Conservation (phyloP, 208 protist species). For the Naegleria gruberi region DNA sequence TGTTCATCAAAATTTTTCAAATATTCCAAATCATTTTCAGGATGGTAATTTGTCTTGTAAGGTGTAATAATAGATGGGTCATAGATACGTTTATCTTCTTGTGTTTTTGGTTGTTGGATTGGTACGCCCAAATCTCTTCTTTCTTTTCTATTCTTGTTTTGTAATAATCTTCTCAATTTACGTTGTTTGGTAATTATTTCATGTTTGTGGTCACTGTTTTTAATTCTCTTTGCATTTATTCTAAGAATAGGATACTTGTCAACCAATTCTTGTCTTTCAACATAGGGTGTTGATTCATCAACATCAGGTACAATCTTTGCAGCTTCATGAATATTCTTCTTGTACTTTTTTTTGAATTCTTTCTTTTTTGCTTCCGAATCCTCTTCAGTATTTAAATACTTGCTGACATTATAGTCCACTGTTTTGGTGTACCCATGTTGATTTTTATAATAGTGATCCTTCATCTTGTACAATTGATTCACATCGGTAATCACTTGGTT, state of each 20-base stretch:
- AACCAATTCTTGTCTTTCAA: background rate
- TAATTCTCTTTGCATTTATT: background rate
- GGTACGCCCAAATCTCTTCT: background rate
- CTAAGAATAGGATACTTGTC: background rate
- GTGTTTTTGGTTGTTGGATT: background rate
- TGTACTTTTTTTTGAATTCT: background rate
- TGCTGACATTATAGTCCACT: background rate
- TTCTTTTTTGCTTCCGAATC: background rate
- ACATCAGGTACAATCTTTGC: background rate
- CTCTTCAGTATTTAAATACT: background rate
- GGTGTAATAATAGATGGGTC: background rate
- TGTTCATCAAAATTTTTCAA: background rate
- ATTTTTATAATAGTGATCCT: background rate
- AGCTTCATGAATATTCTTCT: background rate
- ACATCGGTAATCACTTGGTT: background rate
- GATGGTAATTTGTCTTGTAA: background rate
- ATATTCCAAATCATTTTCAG: background rate
- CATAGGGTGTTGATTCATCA: background rate
- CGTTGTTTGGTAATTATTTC: background rate
- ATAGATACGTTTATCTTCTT: background rate
- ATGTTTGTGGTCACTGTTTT: background rate
- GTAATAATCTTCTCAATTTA: background rate
- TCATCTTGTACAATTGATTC: background rate
- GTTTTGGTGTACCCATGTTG: background rate
- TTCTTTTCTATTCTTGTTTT: background rate